Base-by-base conservation (phyloP, 2,329 filamentous ascomycete species). In the Epichloe coenophiala region DNA sequence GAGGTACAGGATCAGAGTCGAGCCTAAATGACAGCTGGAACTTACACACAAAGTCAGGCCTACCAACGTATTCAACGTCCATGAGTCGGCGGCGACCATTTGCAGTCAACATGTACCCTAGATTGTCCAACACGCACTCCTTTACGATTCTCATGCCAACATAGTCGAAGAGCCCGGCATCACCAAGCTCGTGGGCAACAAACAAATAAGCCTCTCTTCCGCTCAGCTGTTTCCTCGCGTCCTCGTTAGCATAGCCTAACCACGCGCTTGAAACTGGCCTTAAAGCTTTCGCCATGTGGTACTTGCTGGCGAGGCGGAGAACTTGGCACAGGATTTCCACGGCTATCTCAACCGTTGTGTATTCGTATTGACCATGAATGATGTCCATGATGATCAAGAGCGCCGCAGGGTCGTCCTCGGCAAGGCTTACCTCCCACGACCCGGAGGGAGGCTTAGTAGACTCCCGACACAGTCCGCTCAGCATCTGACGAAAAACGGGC, bases 281-380 rank as follows among this genome's bases (percentile, higher is more conserved):
- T 6, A 59, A 23, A 2, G 51, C 48, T 17, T 50, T 47, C 8
- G 50, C 41, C 56, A 55, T 54, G 6, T 50, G 41, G 23, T 59
- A 60, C 43, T 58, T 60, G 40, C 48, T 39, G 17, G 47, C 52
- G 6, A 59, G 35, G 8, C 49, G 13, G 3, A 53, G 40, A 12
- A 57, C 2, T 52, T 15, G 35, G 9, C 33, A 37, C 7, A 46
- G 19, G 1, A 5, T 27, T 9, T 27, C 13, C 9, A 46, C 6
- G 15, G 33, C 7, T 13, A 21, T 33, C 9, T 42, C 31, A n/a
- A 31, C 5, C 21, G 3, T 35, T 41, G 35, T 51, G 57, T 8
- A 54, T 15, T 44, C n/a, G 11, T 13, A 48, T 15, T 23, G 33
- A 1, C 35, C n/a, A 15, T 49, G 50, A 13, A 45, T 27, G n/a